Base-by-base conservation (phyloP, 2,329 filamentous ascomycete species). In the Penicillium sp. region DNA sequence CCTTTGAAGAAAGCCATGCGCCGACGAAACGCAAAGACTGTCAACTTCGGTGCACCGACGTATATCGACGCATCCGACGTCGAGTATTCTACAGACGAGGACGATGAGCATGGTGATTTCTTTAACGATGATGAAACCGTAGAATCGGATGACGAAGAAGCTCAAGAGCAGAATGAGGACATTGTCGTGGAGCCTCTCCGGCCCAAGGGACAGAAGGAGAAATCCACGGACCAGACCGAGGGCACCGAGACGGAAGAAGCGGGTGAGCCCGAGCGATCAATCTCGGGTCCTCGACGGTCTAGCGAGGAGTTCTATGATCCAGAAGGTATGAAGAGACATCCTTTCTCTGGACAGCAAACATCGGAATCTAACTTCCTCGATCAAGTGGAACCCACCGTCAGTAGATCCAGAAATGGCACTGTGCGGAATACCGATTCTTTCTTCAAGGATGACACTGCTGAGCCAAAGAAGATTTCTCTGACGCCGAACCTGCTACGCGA, bases 401-500 rank as follows among this genome's bases (percentile, higher is more conserved):
- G 65, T 65, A 68, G 86, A 65, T 90, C 89, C 31, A 83, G 86
- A 56, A 95, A 95, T 60, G 90, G 90, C 37, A 92, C 88, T 20
- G 81, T 95, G 39, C 82, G 92, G 56, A 95, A 95, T 66, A 92
- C 89, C 4, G 92, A 97, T 71, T 95, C 92, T 1, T 96, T 97
- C 77, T 96, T 96, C 78, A 95, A 90, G 70, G 93, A 97, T 64
- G 92, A 98, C 64, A 89, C 83, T 28, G 87, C 89, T 32, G 93
- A 97, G 70, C 96, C 93, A 2, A 90, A 95, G 71, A 97, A 97
- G 75, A 97, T 98, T 59, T 95, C 91, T 0, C 80, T 98, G 39
- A 98, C 93, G 3, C 93, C 93, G 1, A 95, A 95, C 60, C 74
- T 98, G 46, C 75, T 97, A 35, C 84, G 92, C 37, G 92, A 97